Conservation (phyloP, 2,329 filamentous ascomycete genomes). For the Penicillium polonicum region DNA sequence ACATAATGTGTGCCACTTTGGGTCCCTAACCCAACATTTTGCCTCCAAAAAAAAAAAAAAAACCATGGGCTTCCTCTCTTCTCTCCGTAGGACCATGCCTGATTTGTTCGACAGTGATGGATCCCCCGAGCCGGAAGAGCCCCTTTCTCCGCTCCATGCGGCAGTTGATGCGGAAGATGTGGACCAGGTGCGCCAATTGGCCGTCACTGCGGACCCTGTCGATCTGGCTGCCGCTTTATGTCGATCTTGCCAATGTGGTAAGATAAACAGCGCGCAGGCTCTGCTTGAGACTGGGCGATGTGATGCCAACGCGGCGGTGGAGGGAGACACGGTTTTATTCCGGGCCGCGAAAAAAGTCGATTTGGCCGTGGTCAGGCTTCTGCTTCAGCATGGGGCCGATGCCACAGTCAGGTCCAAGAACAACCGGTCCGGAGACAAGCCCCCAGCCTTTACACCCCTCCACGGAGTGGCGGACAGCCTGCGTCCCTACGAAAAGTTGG, state of each 20-base stretch:
- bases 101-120: background rate
- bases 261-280: background rate
- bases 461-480: background rate
- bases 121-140: background rate
- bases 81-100: background rate
- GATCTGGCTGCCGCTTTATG: slow-evolving; percentile 10
- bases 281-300: slow-evolving; percentile 4
- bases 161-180: slow-evolving; percentile 8
- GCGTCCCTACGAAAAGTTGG: background rate
- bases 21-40: background rate
- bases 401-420: background rate
- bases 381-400: slow-evolving; percentile 15
- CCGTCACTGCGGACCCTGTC: background rate
- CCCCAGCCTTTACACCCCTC: background rate
- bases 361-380: slow-evolving; percentile 1
- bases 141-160: background rate
- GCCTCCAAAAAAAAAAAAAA: too few relatives aligned
- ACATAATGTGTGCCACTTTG: background rate
- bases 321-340: slow-evolving; percentile 13
- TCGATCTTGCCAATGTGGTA: slow-evolving; percentile 5
- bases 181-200: slow-evolving; percentile 6
- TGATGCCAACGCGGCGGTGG: slow-evolving; percentile 8
- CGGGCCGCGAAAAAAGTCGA: slow-evolving; percentile 1
- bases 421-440: background rate
- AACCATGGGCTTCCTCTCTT: background rate